Evolutionary conservation across 768 basidiomycete species (phyloP).

Genomic region (Kondoa subrosea): DNA sequence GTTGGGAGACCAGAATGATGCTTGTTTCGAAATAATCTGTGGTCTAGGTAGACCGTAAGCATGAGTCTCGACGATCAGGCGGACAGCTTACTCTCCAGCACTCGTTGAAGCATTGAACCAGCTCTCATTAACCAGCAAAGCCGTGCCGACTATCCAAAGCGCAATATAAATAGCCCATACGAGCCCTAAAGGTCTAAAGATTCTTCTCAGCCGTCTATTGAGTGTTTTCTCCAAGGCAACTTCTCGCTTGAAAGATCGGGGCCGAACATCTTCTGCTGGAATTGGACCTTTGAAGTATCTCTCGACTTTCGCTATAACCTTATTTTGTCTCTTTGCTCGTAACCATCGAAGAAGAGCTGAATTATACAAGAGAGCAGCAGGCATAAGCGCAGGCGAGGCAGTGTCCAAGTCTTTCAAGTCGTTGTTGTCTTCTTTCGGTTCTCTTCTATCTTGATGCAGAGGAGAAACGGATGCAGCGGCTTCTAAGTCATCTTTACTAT

Average conservation of each 20-base stretch:
- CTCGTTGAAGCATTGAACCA: not conserved
- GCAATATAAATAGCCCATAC: constrained; percentile 19
- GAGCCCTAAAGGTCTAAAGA: not conserved
- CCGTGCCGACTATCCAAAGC: constrained; percentile 20
- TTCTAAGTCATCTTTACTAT: too few species aligned
- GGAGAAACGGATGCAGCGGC: too few species aligned
- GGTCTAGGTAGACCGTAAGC: not conserved
- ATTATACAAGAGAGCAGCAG: not conserved
- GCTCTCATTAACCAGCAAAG: constrained; percentile 27
- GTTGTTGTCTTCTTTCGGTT: too few species aligned
- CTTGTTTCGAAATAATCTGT: not conserved
- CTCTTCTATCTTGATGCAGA: too few species aligned
- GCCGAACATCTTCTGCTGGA: not conserved
- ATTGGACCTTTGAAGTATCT: not conserved
- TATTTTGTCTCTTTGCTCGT: not conserved
- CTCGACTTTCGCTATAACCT: not conserved
- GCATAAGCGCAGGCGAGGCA: not conserved
- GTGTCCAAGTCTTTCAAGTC: not conserved
- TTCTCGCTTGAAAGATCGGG: not conserved
- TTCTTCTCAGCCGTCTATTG: not conserved
- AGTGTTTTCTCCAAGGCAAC: not conserved
- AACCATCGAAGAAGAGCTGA: not conserved
- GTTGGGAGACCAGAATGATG: constrained; percentile 6
- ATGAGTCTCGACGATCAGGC: not conserved
- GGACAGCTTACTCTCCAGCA: not conserved